These are phyloP conservation scores for Botrytis sinoallii DNA, from an alignment of 2,329 filamentous ascomycete genomes.

Conservation along the genomic window DNA sequence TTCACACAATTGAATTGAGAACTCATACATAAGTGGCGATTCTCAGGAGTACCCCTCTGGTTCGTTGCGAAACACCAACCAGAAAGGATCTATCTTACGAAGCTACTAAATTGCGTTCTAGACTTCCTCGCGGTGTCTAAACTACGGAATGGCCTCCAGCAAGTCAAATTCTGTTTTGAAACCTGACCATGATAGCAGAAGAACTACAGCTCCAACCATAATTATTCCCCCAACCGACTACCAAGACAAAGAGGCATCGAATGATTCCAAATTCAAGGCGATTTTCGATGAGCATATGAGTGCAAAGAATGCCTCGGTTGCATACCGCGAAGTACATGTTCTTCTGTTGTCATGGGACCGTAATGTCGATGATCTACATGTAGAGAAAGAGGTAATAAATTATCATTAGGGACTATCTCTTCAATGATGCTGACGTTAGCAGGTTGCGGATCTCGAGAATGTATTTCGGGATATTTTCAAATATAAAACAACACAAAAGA, in stretches of 20 bases:
- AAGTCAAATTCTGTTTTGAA: not conserved
- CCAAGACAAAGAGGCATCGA: constrained; percentile 9
- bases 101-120: not conserved
- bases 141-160: not conserved
- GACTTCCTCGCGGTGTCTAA: too few relatives aligned
- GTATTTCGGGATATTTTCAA: not conserved
- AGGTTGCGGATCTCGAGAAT: constrained; percentile 1
- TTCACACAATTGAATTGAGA: not conserved
- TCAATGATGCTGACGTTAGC: not conserved
- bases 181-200: not conserved
- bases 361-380: constrained; percentile 11
- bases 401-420: fast-evolving
- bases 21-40: not conserved
- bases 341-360: constrained; percentile 13
- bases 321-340: not conserved
- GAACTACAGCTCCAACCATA: too few relatives aligned
- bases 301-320: not conserved
- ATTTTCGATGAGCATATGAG: constrained; percentile 2
- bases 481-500: constrained; percentile 3
- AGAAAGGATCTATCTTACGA: not conserved
- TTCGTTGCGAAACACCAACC: not conserved
- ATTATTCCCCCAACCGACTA: not conserved
- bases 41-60: not conserved
- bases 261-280: not conserved
- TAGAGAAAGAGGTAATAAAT: not conserved